Conservation (phyloP, 2,329 filamentous ascomycete genomes). For the Curvularia spicifera region DNA sequence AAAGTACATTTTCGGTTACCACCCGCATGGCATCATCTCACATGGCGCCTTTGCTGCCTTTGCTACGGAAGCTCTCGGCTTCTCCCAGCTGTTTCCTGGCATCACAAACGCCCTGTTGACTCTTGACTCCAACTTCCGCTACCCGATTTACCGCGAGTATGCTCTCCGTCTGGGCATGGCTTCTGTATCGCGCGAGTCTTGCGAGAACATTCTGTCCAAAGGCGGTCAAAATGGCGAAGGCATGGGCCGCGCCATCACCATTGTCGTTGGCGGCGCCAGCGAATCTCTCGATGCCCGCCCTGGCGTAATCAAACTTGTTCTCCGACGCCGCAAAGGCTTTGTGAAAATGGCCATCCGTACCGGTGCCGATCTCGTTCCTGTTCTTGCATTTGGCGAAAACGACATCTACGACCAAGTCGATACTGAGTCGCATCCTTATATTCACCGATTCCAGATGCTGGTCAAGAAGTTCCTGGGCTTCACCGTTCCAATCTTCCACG, state of each 20-base stretch:
- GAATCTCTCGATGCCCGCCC: conserved; percentile 91
- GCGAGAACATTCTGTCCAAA: conserved; percentile 82
- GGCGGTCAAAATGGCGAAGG: conserved; percentile 80
- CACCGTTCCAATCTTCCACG: conserved; percentile 88
- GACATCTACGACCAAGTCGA: conserved; percentile 92
- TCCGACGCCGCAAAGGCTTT: conserved; percentile 87
- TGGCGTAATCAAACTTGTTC: conserved; percentile 74
- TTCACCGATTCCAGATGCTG: conserved; percentile 82
- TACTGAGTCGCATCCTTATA: conserved; percentile 74
- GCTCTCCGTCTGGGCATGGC: conserved; percentile 85
- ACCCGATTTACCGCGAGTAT: conserved; percentile 94
- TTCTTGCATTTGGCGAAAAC: conserved; percentile 93
- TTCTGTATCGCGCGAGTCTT: conserved; percentile 89
- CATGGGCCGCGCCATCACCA: conserved; percentile 94
- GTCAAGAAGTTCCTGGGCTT: conserved; percentile 89
- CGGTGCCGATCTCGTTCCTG: conserved; percentile 92
- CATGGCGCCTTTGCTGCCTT: conserved; percentile 95
- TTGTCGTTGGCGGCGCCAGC: conserved; percentile 89
- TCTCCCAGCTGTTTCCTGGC: conserved; percentile 85
- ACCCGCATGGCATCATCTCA: conserved; percentile 96
- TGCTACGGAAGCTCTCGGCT: conserved; percentile 86
- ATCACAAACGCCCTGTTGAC: conserved; percentile 94
- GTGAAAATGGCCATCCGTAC: conserved; percentile 90
- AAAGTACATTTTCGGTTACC: conserved; percentile 97
- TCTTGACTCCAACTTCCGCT: conserved; percentile 92